Percentiles rank a stretch among this genome's conserved stretches.
These are phyloP conservation scores for Austropuccinia psidii DNA, from an alignment of 1,284 basidiomycete species.

Conservation along the genomic window DNA sequence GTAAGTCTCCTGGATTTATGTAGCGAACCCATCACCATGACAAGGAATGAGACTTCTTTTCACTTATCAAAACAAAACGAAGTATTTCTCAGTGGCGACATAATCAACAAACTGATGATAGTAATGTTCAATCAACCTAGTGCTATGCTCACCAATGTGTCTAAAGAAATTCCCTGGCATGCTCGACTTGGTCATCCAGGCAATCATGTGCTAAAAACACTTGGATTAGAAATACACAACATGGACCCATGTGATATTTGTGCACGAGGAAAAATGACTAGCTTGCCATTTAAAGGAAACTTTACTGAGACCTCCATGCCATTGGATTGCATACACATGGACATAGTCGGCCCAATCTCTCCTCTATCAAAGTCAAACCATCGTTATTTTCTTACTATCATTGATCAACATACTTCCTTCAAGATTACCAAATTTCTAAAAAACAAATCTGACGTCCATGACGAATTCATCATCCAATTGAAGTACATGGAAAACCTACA, in stretches of 20 bases:
- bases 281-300: not conserved
- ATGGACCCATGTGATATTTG: not conserved
- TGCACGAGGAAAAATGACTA: not conserved
- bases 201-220: no score
- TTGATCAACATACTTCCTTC: not conserved
- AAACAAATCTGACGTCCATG: not conserved
- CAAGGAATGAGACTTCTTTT: no score
- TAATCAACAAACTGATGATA: no score
- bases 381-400: not conserved
- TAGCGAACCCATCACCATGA: no score
- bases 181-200: no score
- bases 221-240: no score
- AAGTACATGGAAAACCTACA: not conserved
- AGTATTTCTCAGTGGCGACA: no score
- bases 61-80: no score
- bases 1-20: no score
- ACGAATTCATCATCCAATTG: not conserved
- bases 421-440: not conserved
- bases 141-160: no score
- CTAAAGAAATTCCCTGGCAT: no score
- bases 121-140: no score
- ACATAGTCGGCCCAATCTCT: not conserved
- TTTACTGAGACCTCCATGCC: not conserved
- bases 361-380: not conserved
- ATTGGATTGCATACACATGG: not conserved